These are phyloP conservation scores for Uncinocarpus reesii DNA, from an alignment of 2,329 filamentous ascomycete species.

Conservation along the genomic window DNA sequence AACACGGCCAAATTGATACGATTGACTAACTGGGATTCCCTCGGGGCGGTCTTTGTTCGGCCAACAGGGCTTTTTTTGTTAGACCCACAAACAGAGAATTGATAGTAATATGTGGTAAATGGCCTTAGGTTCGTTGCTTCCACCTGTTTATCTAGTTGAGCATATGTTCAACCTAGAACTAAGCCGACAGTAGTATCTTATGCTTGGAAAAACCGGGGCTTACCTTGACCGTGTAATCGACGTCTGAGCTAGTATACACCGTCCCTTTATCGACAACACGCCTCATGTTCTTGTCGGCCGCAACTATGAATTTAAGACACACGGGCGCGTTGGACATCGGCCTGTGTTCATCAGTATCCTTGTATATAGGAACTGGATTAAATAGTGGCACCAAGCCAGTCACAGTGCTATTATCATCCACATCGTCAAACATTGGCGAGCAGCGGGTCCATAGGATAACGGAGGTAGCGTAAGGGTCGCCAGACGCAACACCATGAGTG, in stretches of 20 bases:
- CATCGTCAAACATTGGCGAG: constrained; percentile 34
- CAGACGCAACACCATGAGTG: constrained; percentile 52
- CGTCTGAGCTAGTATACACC: constrained; percentile 60
- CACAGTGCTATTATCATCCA: constrained; percentile 24
- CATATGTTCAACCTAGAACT: too few relatives aligned
- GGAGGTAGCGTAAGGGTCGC: constrained; percentile 34
- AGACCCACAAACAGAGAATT: constrained; percentile 58
- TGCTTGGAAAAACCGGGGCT: constrained; percentile 12
- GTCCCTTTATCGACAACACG: constrained; percentile 46
- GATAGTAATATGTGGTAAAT: constrained; percentile 56
- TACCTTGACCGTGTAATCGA: constrained; percentile 66
- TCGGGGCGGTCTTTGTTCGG: constrained; percentile 59
- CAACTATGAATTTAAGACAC: constrained; percentile 57
- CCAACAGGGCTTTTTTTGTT: constrained; percentile 51
- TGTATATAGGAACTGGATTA: constrained; percentile 7
- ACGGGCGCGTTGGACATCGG: constrained; percentile 6
- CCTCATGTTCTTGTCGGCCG: constrained; percentile 39
- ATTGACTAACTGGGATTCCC: constrained; percentile 43
- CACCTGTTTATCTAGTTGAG: constrained; percentile 39
- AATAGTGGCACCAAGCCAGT: constrained; percentile 9
- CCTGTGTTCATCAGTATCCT: constrained; percentile 5
- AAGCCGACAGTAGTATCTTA: not conserved
- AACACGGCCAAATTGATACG: constrained; percentile 57
- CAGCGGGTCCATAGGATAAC: constrained; percentile 38
- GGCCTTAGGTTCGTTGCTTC: constrained; percentile 54